Conservation (phyloP, 768 basidiomycete species). For the Suillus lakei region DNA sequence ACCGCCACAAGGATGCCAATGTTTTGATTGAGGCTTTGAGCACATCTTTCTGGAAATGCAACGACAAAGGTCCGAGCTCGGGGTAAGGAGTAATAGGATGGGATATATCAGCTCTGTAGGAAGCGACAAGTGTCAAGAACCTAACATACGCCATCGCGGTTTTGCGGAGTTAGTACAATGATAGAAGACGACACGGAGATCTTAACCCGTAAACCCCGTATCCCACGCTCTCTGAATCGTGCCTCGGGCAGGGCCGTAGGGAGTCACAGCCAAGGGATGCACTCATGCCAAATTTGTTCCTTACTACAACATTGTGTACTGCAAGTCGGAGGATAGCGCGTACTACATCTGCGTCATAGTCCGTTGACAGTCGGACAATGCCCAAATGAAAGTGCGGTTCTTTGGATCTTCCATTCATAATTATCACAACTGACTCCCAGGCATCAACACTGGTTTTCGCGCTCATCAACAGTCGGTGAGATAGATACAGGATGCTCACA, state of each 20-base stretch:
- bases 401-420: not conserved
- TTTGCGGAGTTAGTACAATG: too few relatives aligned
- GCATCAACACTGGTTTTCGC: slow-evolving; percentile 1
- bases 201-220: not conserved
- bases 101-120: too few relatives aligned
- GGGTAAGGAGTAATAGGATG: too few relatives aligned
- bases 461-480: not conserved
- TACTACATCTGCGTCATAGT: not conserved
- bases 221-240: not conserved
- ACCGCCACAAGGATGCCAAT: not conserved
- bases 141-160: too few relatives aligned
- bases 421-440: not conserved
- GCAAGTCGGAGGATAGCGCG: not conserved
- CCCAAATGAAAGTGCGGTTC: not conserved
- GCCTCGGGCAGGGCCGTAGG: not conserved
- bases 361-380: slow-evolving; percentile 2
- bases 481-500: not conserved
- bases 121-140: too few relatives aligned
- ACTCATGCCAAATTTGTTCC: not conserved
- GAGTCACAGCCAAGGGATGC: too few relatives aligned
- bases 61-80: too few relatives aligned
- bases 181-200: too few relatives aligned
- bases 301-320: not conserved
- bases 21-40: too few relatives aligned
- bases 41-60: not conserved